Percentiles rank a stretch among this genome's conserved stretches.
These are phyloP conservation scores for Ceratobasidium papillatum DNA, from an alignment of 1,284 basidiomycete species.

Conservation along the genomic window DNA sequence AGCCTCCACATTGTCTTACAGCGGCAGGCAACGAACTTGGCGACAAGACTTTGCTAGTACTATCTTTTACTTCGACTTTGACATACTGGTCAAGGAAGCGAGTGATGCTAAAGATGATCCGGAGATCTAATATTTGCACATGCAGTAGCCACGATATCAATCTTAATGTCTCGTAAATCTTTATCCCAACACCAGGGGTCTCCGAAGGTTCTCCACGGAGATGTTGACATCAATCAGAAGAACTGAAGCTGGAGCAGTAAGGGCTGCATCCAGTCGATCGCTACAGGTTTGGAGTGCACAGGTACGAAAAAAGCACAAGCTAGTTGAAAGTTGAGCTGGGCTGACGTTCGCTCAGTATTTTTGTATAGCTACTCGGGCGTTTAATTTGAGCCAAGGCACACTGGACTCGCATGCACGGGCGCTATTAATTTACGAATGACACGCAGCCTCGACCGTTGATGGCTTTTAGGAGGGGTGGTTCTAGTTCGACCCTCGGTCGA, in stretches of 20 bases:
- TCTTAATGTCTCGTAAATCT: not conserved
- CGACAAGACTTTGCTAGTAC: not conserved
- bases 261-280: not conserved
- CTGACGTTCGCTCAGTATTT: no score
- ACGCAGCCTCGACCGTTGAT: not conserved
- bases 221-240: not conserved
- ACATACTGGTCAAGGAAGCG: not conserved
- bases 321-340: no score
- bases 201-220: not conserved
- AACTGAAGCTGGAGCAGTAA: not conserved
- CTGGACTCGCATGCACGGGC: no score
- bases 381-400: no score
- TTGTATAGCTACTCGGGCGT: no score
- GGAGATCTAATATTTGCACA: not conserved
- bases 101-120: not conserved
- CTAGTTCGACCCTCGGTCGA: no score
- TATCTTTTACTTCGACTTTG: not conserved
- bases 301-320: no score
- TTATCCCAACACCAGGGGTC: not conserved
- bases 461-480: no score
- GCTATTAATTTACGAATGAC: not conserved
- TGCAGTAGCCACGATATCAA: not conserved
- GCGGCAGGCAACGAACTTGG: not conserved
- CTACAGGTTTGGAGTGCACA: no score
- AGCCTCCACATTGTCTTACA: not conserved